phyloP scores from a whole-genome alignment of 2,329 filamentous ascomycete genomes.

The Hymenoscyphus repandus region DNA sequence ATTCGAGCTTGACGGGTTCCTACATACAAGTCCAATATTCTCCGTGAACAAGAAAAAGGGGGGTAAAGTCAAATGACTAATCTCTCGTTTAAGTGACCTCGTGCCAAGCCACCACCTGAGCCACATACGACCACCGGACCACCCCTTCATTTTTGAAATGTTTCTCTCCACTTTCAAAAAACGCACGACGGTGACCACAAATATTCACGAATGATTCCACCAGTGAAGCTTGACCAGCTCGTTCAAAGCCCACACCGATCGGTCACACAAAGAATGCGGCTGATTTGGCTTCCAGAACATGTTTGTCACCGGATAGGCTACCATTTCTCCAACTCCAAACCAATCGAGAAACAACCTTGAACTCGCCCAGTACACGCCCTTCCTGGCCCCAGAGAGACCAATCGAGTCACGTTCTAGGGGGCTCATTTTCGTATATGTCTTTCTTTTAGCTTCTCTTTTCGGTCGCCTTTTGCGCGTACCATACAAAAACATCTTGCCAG shows the following conservation, averaged over 20 bases:
- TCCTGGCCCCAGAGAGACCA: background rate
- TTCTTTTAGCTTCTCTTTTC: conserved; percentile 5
- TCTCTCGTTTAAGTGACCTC: no score
- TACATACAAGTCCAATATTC: no score
- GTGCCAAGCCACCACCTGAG: background rate
- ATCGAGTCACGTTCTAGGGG: conserved; percentile 5
- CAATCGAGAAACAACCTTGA: background rate
- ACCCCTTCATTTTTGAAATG: background rate
- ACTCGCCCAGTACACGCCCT: conserved; percentile 3
- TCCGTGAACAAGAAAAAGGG: no score
- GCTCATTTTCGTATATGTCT: conserved; percentile 6
- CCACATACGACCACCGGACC: background rate
- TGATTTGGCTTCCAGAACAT: conserved; percentile 8
- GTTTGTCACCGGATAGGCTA: conserved; percentile 21
- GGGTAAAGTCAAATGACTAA: no score
- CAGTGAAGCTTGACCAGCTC: conserved; percentile 11
- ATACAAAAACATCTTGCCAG: conserved; percentile 55
- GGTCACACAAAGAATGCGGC: conserved; percentile 13
- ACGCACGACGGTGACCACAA: background rate
- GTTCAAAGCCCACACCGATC: background rate
- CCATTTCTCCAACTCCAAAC: conserved; percentile 1
- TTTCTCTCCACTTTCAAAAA: background rate
- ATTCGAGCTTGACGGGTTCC: no score
- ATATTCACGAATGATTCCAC: background rate
- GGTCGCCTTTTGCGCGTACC: conserved; percentile 68